A percentile compares a stretch with the other conserved stretches of the same genome.
phyloP scores from a whole-genome alignment of 164 flowering plant species.

The Buxus sempervirens region DNA sequence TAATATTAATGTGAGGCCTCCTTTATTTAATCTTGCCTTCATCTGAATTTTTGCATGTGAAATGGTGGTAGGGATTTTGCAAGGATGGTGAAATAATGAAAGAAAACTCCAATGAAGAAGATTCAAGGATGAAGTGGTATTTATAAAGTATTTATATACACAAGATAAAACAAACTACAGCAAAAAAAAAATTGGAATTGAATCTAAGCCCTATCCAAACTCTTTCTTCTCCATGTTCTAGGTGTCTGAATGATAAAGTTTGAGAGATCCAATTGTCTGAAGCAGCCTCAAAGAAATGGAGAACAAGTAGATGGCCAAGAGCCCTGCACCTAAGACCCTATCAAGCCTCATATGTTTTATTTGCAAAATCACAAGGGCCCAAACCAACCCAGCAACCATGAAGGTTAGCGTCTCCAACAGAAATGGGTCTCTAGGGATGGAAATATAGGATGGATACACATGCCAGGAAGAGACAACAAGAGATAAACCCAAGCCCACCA shows the following conservation, averaged over 20 bases:
- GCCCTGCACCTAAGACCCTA: conserved; percentile 45
- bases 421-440: conserved; percentile 36
- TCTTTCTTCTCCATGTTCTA: too few relatives aligned
- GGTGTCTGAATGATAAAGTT: background rate
- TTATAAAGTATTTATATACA: too few relatives aligned
- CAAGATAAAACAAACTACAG: too few relatives aligned
- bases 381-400: conserved; percentile 51
- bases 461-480: conserved; percentile 46
- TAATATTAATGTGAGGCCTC: too few relatives aligned
- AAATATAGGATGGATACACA: conserved; percentile 36
- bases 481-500: conserved; percentile 62
- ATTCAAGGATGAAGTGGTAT: too few relatives aligned
- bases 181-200: too few relatives aligned
- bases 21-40: too few relatives aligned
- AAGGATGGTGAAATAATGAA: too few relatives aligned
- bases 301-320: conserved; percentile 46
- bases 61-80: too few relatives aligned
- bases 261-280: conserved; percentile 13
- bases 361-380: conserved; percentile 67
- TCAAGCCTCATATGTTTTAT: conserved; percentile 51
- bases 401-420: conserved; percentile 51
- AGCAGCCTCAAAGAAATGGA: conserved; percentile 49
- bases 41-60: too few relatives aligned
- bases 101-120: too few relatives aligned
- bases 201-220: too few relatives aligned